These are phyloP conservation scores for Ustilago cynodontis DNA, from an alignment of 1,284 basidiomycete genomes.

Conservation along the genomic window DNA sequence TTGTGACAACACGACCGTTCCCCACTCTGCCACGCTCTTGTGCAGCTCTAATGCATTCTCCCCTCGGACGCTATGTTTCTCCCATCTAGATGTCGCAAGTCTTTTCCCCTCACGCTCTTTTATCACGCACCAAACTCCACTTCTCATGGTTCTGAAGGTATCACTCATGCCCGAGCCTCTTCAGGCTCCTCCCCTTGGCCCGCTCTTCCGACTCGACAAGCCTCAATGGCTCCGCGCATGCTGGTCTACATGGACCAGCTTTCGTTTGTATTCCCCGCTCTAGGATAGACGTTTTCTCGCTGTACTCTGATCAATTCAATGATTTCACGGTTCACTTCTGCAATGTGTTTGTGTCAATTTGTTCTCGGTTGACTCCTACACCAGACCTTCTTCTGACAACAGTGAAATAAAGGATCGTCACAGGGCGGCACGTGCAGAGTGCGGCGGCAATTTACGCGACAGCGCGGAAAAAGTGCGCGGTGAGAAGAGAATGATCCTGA, in stretches of 20 bases:
- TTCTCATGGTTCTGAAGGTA: not conserved
- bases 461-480: not conserved
- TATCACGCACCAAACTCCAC: not conserved
- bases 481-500: slow-evolving; percentile 11
- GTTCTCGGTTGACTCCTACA: not conserved
- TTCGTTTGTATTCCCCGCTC: slow-evolving; percentile 16
- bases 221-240: slow-evolving; percentile 5
- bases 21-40: not conserved
- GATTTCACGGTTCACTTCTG: slow-evolving; percentile 9
- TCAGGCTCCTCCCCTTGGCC: not conserved
- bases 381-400: not conserved
- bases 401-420: not conserved
- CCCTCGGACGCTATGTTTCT: slow-evolving; percentile 19
- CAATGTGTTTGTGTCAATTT: not conserved
- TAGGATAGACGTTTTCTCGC: slow-evolving; percentile 34
- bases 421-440: slow-evolving; percentile 11
- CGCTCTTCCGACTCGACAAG: slow-evolving; percentile 10
- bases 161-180: not conserved
- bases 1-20: too few relatives aligned
- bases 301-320: slow-evolving; percentile 36
- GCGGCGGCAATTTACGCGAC: slow-evolving; percentile 27
- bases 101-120: slow-evolving; percentile 19
- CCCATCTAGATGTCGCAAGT: slow-evolving; percentile 7
- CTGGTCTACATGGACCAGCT: not conserved
- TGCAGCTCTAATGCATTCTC: not conserved